Evolutionary conservation across 306 rosid genomes (phyloP).

Genomic region (Lathyrus oleraceus): DNA sequence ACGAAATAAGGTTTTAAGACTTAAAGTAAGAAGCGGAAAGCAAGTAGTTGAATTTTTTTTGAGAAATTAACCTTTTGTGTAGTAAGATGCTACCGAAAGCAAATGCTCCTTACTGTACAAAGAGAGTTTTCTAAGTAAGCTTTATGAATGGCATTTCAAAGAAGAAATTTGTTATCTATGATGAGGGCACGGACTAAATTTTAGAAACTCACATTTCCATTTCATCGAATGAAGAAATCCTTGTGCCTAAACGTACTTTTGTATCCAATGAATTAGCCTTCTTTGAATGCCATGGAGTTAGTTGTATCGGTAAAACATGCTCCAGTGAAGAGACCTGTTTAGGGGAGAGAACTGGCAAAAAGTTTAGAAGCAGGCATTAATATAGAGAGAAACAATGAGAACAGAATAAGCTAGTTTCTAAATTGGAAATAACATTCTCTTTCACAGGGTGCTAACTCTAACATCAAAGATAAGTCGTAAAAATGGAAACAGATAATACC

Average conservation of each 20-base stretch:
- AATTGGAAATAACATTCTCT: conserved; percentile 22
- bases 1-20: conserved; percentile 27
- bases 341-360: conserved; percentile 85
- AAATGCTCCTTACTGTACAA: conserved; percentile 54
- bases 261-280: conserved; percentile 39
- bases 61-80: conserved; percentile 60
- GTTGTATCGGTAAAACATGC: conserved; percentile 67
- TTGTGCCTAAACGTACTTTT: conserved; percentile 59
- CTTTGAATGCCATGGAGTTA: conserved; percentile 58
- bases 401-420: neutral
- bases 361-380: conserved; percentile 51
- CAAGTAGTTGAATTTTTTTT: neutral
- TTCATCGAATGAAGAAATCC: conserved; percentile 72
- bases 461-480: conserved; percentile 4
- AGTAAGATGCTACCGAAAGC: conserved; percentile 60
- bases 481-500: conserved; percentile 51
- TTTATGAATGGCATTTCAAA: conserved; percentile 23
- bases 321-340: conserved; percentile 80
- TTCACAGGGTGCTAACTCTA: neutral
- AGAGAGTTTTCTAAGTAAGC: conserved; percentile 2
- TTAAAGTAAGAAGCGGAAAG: conserved; percentile 28
- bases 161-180: conserved; percentile 28
- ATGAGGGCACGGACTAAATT: neutral
- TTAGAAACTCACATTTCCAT: conserved; percentile 66
- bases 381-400: conserved; percentile 8